Evolutionary conservation across 306 rosid genomes (phyloP).

Genomic region (Trifolium dubium): DNA sequence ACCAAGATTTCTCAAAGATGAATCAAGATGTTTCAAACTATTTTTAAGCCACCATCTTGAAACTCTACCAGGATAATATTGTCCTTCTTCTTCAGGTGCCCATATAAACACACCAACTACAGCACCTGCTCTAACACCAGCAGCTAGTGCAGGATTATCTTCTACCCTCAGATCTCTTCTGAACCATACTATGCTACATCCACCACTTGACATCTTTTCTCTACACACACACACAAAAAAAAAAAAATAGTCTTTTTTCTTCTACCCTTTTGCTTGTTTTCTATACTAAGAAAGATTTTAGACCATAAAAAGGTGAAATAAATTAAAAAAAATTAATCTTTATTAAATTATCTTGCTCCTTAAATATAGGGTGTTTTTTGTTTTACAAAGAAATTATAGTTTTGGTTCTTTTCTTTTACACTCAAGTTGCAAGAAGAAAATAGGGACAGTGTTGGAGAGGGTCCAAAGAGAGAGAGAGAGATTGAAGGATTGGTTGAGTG

Average conservation of each 20-base stretch:
- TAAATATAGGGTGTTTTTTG: constrained; percentile 34
- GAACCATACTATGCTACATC: constrained; percentile 98
- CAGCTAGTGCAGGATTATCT: constrained; percentile 91
- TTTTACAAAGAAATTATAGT: constrained; percentile 19
- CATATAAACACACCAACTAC: constrained; percentile 86
- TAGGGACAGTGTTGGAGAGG: constrained; percentile 27
- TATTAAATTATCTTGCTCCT: constrained; percentile 24
- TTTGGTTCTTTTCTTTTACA: constrained; percentile 28
- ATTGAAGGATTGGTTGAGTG: constrained; percentile 60
- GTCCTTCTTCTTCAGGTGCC: constrained; percentile 99
- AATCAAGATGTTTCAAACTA: constrained; percentile 86
- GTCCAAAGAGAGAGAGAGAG: constrained; percentile 43
- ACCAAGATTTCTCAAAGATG: constrained; percentile 80
- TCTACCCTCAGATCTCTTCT: constrained; percentile 98
- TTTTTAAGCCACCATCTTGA: constrained; percentile 99
- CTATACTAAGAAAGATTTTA: constrained; percentile 42
- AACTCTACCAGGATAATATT: constrained; percentile 87
- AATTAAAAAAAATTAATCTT: neutral
- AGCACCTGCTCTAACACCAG: constrained; percentile 92
- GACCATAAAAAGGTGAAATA: constrained; percentile 37
- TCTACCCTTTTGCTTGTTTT: neutral
- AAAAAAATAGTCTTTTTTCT: constrained; percentile 23
- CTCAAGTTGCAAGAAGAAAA: constrained; percentile 54
- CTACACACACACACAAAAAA: neutral
- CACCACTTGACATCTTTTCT: constrained; percentile 87